Evolutionary conservation across 2,329 filamentous ascomycete genomes (phyloP).

Genomic region (Didymella pinodella): DNA sequence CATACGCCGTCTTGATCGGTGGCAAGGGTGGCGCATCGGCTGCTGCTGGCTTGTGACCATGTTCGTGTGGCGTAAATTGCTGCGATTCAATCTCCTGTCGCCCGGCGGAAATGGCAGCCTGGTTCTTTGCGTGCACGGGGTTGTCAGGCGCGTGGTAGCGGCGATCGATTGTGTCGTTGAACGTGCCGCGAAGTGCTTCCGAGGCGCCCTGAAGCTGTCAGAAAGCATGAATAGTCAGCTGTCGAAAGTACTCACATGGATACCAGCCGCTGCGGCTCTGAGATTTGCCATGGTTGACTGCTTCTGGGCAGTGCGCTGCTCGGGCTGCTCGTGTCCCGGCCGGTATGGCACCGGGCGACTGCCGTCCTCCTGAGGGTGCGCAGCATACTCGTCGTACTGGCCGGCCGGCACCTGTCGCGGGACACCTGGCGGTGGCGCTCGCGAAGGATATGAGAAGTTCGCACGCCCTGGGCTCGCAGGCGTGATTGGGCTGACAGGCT

Average conservation of each 20-base stretch:
- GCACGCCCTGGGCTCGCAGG: constrained; percentile 40
- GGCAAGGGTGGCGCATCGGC: constrained; percentile 24
- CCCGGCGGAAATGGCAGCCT: constrained; percentile 43
- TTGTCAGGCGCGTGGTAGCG: constrained; percentile 36
- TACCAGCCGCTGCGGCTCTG: constrained; percentile 46
- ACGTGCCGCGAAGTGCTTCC: constrained; percentile 47
- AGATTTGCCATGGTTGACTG: constrained; percentile 45
- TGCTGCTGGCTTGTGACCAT: constrained; percentile 20
- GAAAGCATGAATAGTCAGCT: neutral
- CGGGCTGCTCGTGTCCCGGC: constrained; percentile 27
- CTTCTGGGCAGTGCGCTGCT: constrained; percentile 28
- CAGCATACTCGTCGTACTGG: constrained; percentile 14
- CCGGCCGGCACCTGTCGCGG: constrained; percentile 38
- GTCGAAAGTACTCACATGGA: constrained; percentile 39
- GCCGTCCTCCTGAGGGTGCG: constrained; percentile 15
- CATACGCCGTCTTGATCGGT: constrained; percentile 26
- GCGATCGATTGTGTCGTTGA: constrained; percentile 45
- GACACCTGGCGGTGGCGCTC: constrained; percentile 43
- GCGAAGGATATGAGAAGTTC: constrained; percentile 49
- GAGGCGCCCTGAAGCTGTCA: constrained; percentile 41
- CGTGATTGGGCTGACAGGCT: constrained; percentile 35
- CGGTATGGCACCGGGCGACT: constrained; percentile 34
- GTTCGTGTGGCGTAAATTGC: constrained; percentile 20
- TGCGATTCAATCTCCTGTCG: constrained; percentile 44
- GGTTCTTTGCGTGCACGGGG: constrained; percentile 43